Percentiles rank a stretch among this genome's conserved stretches.
phyloP scores from a whole-genome alignment of 1,284 basidiomycete genomes.

The Xanthoconium separans region DNA sequence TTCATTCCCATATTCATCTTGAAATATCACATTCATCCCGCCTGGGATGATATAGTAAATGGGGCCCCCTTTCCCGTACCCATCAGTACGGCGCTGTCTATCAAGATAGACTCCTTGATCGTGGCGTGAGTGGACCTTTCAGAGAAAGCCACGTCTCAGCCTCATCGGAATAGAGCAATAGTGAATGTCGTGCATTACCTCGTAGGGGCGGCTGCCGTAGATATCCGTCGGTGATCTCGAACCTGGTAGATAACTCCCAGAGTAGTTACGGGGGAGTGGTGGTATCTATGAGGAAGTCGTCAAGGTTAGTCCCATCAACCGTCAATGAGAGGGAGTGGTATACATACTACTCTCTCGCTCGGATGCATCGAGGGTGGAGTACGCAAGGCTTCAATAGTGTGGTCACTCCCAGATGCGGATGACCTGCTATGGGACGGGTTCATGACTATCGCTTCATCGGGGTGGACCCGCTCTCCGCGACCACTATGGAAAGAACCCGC shows the following conservation, averaged over 20 bases:
- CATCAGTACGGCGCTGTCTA: constrained; percentile 23
- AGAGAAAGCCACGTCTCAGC: constrained; percentile 9
- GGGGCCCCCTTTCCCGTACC: constrained; percentile 34
- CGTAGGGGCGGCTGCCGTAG: constrained; percentile 23
- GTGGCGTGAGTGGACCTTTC: constrained; percentile 20
- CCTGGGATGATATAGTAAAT: constrained; percentile 65
- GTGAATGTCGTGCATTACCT: constrained; percentile 20
- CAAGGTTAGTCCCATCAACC: background rate
- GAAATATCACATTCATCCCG: constrained; percentile 65
- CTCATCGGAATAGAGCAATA: background rate
- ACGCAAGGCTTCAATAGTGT: constrained; percentile 30
- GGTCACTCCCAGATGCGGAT: constrained; percentile 30
- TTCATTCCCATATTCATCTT: constrained; percentile 65
- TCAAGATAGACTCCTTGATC: constrained; percentile 20
- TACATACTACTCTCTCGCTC: constrained; percentile 29
- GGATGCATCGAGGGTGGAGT: constrained; percentile 23
- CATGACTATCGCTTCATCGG: constrained; percentile 28
- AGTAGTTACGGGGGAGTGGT: constrained; percentile 27
- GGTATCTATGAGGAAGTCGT: constrained; percentile 24
- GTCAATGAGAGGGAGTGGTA: background rate
- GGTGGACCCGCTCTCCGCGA: constrained; percentile 17
- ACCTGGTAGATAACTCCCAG: constrained; percentile 17
- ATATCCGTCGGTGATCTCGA: constrained; percentile 33
- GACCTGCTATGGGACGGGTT: constrained; percentile 21
- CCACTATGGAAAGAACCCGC: constrained; percentile 24